phyloP scores from a whole-genome alignment of 805 yeast species.

The Saturnispora saitoi region DNA sequence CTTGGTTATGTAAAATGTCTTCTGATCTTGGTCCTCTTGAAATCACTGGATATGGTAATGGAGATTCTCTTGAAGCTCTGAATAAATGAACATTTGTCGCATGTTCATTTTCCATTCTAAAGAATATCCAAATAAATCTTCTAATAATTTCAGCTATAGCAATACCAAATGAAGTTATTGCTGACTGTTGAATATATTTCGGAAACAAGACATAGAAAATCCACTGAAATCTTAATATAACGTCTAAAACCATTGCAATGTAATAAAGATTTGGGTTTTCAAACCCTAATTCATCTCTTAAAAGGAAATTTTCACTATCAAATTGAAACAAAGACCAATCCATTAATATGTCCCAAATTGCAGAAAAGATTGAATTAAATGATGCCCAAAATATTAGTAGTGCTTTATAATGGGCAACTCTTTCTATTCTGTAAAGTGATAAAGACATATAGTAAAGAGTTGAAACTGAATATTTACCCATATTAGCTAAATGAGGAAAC shows the following conservation, averaged over 20 bases:
- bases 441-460: slow-evolving; percentile 61
- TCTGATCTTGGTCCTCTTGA: slow-evolving; percentile 4
- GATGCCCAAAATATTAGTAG: slow-evolving; percentile 67
- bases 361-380: slow-evolving; percentile 59
- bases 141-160: slow-evolving; percentile 77
- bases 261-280: slow-evolving; percentile 57
- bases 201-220: slow-evolving; percentile 77
- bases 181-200: slow-evolving; percentile 75
- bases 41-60: slow-evolving; percentile 63
- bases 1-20: background rate
- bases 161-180: slow-evolving; percentile 72
- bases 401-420: slow-evolving; percentile 35
- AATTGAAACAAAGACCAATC: slow-evolving; percentile 88
- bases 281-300: slow-evolving; percentile 67
- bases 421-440: slow-evolving; percentile 68
- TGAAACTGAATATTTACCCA: slow-evolving; percentile 63
- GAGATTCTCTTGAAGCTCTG: slow-evolving; percentile 81
- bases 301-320: slow-evolving; percentile 43
- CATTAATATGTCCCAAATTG: slow-evolving; percentile 88
- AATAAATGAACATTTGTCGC: slow-evolving; percentile 78
- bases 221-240: slow-evolving; percentile 83
- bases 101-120: slow-evolving; percentile 96
- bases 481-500: slow-evolving; percentile 94
- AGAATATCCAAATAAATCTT: slow-evolving; percentile 81
- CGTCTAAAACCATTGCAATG: slow-evolving; percentile 63